Evolutionary conservation across 257 asterid species (phyloP).

Genomic region (Jaltomata sinuosa): DNA sequence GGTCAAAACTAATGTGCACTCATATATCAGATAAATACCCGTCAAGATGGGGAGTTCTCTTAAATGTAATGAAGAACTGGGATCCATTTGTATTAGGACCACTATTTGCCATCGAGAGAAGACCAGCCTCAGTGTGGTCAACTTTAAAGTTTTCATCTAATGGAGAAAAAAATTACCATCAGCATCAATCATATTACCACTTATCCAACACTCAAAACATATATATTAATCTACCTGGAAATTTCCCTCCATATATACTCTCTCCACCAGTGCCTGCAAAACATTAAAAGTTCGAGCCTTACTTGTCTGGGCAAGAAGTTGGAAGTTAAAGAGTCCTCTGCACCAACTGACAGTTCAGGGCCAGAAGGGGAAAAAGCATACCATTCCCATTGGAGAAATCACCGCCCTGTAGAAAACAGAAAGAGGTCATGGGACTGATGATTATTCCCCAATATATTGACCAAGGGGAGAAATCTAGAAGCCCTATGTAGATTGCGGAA

Average conservation of each 20-base stretch:
- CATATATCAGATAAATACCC: conserved; percentile 40
- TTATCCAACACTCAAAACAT: conserved; percentile 1
- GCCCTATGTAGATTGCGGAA: not conserved
- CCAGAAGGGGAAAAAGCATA: conserved; percentile 52
- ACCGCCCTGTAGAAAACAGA: conserved; percentile 66
- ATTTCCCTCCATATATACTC: conserved; percentile 94
- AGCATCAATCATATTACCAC: conserved; percentile 3
- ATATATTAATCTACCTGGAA: conserved; percentile 46
- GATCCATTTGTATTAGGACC: conserved; percentile 96
- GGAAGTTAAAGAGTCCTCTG: conserved; percentile 51
- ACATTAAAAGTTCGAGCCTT: conserved; percentile 69
- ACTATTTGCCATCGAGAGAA: conserved; percentile 97
- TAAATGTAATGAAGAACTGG: conserved; percentile 85
- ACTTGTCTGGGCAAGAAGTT: conserved; percentile 63
- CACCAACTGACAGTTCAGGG: conserved; percentile 49
- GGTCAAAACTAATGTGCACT: not conserved
- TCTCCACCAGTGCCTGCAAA: conserved; percentile 99
- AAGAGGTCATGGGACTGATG: conserved; percentile 4
- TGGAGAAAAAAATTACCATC: not conserved
- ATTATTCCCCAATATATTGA: not conserved
- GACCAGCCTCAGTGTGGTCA: conserved; percentile 62
- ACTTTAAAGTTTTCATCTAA: conserved; percentile 92
- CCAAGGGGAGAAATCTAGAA: not conserved
- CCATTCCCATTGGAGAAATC: conserved; percentile 97
- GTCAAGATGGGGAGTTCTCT: conserved; percentile 91